Percentiles rank a stretch among this genome's conserved stretches.
Evolutionary conservation across 1,284 basidiomycete genomes (phyloP).

Genomic region (Pterulicium gracile): DNA sequence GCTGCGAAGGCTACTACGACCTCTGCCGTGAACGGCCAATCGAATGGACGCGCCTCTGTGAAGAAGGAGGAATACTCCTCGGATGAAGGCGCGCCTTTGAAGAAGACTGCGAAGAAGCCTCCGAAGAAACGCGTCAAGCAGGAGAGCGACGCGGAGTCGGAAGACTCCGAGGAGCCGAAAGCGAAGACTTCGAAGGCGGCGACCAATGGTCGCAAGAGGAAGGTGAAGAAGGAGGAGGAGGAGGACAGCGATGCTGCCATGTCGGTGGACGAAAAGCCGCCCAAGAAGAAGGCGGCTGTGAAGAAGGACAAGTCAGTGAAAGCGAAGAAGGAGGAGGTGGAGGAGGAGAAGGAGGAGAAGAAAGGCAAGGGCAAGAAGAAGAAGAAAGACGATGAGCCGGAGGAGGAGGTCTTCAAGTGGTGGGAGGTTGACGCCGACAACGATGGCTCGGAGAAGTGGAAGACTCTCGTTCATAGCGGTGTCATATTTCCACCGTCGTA

Average conservation of each 20-base stretch:
- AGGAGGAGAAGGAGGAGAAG: constrained; percentile 29
- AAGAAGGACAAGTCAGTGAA: constrained; percentile 25
- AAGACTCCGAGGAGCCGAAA: constrained; percentile 35
- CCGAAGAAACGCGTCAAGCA: constrained; percentile 61
- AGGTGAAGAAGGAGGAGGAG: constrained; percentile 23
- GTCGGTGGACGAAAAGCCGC: constrained; percentile 13
- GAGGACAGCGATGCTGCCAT: constrained; percentile 15
- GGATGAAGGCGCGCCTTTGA: constrained; percentile 25
- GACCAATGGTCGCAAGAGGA: constrained; percentile 24
- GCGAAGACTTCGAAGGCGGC: constrained; percentile 36
- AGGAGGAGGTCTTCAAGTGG: constrained; percentile 73
- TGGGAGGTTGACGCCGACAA: constrained; percentile 69
- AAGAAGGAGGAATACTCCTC: constrained; percentile 19
- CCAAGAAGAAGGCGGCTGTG: constrained; percentile 16
- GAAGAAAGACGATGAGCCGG: constrained; percentile 52
- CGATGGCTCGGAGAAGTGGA: constrained; percentile 84
- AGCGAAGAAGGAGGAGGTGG: constrained; percentile 24
- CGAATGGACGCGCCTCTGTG: constrained; percentile 20
- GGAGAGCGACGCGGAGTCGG: constrained; percentile 30
- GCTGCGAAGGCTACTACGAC: constrained; percentile 26
- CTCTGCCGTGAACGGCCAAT: constrained; percentile 25
- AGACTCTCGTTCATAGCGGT: constrained; percentile 86
- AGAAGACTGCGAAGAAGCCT: constrained; percentile 29
- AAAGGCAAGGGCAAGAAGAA: constrained; percentile 32
- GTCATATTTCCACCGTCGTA: constrained; percentile 96